Base-by-base conservation (phyloP, 805 yeast species). In the Debaryomyces tyrocola region DNA sequence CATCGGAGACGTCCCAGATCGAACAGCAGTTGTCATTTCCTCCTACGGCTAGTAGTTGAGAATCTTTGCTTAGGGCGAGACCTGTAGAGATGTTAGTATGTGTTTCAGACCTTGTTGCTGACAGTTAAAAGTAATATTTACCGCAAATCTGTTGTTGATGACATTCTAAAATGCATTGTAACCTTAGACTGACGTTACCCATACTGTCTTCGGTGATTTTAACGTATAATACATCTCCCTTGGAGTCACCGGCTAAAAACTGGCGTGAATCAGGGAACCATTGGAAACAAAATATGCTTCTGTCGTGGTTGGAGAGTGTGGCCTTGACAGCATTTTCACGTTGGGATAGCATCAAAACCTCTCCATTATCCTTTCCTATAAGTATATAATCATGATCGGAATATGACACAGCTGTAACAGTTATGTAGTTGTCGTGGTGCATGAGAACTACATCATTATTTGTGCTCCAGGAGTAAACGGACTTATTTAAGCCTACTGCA, bases 1-100 rank as follows among this genome's bases (percentile, higher is more conserved):
- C 47, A 44, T 73, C 59, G 2, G 67, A 43, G 17, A 87, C 75
- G 53, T 86, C 82, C 96, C 96, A 90, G 2, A 91, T 69, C 0
- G 87, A 75, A 48, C 92, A 87, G 14, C 80, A 70, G 57, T 90
- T 89, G 59, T 90, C 96, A 60, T 90, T 90, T 2, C 90, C 87
- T 0, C 97, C 97, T 7, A 87, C 77, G 0, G 96, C 90, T 31
- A 88, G 57, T 45, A 84, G 84, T 1, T 72, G 67, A 20, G 69
- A 66, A 43, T 78, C 79, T 4, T 68, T 64, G 50, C 79, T 82
- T 12, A 89, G 61, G 4, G 87, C 82, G 14, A 89, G 75, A 1
- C 85, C 85, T 78, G 41, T 14, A 37, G 27, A 15, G 36, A 12
- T 3, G 62, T 59, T 59, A 60, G 66, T 59, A 37, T 10, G 21